Evolutionary conservation across 805 yeast genomes (phyloP).

Genomic region (Wickerhamomyces bisporus): DNA sequence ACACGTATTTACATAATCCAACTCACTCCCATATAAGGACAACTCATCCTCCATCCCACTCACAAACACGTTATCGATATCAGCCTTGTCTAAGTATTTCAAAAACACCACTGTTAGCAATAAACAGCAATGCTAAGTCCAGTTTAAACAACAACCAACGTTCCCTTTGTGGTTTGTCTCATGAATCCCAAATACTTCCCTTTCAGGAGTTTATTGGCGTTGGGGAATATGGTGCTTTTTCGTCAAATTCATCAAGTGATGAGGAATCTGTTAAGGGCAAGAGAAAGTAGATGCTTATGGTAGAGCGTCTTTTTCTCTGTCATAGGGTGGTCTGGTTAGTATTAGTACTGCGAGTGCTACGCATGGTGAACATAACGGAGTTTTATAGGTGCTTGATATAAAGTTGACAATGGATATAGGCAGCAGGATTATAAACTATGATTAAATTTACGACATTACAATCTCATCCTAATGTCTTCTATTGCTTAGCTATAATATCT

Average conservation of each 20-base stretch:
- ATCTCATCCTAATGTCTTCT: too few species aligned
- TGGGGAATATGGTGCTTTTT: background rate
- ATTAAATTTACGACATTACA: too few species aligned
- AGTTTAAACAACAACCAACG: constrained; percentile 7
- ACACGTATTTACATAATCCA: constrained; percentile 45
- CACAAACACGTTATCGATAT: constrained; percentile 50
- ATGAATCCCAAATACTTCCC: constrained; percentile 10
- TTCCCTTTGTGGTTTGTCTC: constrained; percentile 7
- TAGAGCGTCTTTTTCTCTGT: background rate
- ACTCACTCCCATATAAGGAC: constrained; percentile 47
- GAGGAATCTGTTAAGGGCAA: background rate
- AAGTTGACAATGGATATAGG: too few species aligned
- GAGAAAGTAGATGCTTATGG: background rate
- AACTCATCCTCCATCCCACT: constrained; percentile 46
- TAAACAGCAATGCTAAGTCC: constrained; percentile 4
- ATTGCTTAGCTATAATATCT: too few species aligned
- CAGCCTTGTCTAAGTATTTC: constrained; percentile 46
- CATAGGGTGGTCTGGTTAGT: too few species aligned
- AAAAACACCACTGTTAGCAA: constrained; percentile 4
- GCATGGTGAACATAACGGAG: too few species aligned
- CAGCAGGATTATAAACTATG: too few species aligned
- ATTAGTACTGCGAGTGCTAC: too few species aligned
- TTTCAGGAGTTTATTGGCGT: constrained; percentile 6
- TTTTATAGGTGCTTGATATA: too few species aligned
- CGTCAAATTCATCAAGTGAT: too few species aligned